These are phyloP conservation scores for Mortierella sp. DNA, from an alignment of 371 early-diverging fungal genomes.

Conservation along the genomic window DNA sequence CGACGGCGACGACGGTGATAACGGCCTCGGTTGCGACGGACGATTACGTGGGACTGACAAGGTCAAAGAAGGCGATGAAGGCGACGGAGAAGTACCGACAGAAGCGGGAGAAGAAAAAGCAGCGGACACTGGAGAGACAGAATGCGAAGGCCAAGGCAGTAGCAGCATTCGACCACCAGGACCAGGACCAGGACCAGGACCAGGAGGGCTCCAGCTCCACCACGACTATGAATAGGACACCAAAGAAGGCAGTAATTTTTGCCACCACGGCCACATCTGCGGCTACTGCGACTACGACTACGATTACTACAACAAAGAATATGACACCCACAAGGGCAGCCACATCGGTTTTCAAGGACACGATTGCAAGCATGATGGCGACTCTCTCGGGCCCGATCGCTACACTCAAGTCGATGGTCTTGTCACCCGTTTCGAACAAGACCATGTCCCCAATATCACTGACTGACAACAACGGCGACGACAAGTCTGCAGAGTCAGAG, in stretches of 20 bases:
- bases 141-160: background rate
- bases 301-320: background rate
- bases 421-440: background rate
- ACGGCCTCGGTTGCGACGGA: slow-evolving; percentile 2
- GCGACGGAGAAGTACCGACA: too few relatives aligned
- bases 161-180: background rate
- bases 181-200: too few relatives aligned
- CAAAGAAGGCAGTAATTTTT: too few relatives aligned
- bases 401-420: background rate
- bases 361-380: slow-evolving; percentile 2
- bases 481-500: background rate
- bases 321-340: background rate
- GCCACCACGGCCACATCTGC: background rate
- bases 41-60: background rate
- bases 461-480: background rate
- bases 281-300: background rate
- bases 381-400: background rate
- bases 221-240: too few relatives aligned
- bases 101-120: background rate
- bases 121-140: background rate
- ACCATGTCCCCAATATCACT: background rate
- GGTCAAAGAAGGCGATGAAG: too few relatives aligned
- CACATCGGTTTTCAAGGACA: background rate
- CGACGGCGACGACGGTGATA: background rate
- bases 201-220: too few relatives aligned